phyloP scores from a whole-genome alignment of 306 rosid genomes.

The Quillaja saponaria region DNA sequence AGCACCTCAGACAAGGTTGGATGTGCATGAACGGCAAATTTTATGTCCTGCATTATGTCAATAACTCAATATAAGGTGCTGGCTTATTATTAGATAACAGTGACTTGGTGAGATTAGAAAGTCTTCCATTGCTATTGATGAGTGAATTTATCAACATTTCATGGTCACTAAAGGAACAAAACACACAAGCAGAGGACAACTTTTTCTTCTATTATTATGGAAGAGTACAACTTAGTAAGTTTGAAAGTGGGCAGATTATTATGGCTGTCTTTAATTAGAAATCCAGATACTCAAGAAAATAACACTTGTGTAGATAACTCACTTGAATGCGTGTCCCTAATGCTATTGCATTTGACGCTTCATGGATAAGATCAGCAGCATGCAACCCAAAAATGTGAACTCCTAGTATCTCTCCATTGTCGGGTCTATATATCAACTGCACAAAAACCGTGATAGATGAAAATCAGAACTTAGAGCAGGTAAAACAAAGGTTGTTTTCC shows the following conservation, averaged over 20 bases:
- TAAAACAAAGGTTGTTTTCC: too few species aligned
- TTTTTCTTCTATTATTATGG: too few species aligned
- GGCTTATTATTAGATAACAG: slow-evolving; percentile 11
- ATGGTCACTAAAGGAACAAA: neutral
- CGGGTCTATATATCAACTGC: slow-evolving; percentile 98
- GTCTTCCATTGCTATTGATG: neutral
- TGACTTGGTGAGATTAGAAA: too few species aligned
- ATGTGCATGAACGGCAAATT: slow-evolving; percentile 90
- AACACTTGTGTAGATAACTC: slow-evolving; percentile 28
- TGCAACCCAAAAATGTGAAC: slow-evolving; percentile 97
- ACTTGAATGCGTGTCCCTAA: slow-evolving; percentile 89
- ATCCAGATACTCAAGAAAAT: too few species aligned
- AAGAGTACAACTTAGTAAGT: too few species aligned
- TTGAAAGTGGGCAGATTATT: too few species aligned
- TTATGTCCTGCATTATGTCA: slow-evolving; percentile 65
- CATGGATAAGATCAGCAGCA: slow-evolving; percentile 99
- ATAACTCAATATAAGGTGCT: slow-evolving; percentile 15
- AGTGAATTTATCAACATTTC: neutral
- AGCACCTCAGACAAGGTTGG: slow-evolving; percentile 97
- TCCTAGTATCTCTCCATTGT: slow-evolving; percentile 93
- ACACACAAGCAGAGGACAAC: neutral
- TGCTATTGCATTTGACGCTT: slow-evolving; percentile 96
- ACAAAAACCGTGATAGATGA: slow-evolving; percentile 26
- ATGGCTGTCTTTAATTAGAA: too few species aligned
- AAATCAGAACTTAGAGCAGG: slow-evolving; percentile 24